Base-by-base conservation (phyloP, 179 eudicot genomes). In the Vitellaria paradoxa region DNA sequence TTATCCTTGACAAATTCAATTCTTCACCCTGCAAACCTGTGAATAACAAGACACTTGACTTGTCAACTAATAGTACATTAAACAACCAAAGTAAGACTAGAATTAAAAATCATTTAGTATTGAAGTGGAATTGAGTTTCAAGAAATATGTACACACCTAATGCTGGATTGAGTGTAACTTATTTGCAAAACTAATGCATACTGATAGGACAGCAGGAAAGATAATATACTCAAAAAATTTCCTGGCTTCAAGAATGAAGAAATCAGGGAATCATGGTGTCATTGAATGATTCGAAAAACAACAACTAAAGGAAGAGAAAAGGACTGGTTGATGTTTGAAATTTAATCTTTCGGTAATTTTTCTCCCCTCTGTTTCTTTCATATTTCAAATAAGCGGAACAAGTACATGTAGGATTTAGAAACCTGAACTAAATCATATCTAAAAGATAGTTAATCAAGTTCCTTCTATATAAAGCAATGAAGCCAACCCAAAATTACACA, bases 1-100 rank as follows among this genome's bases (percentile, higher is more conserved):
- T 75, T 21, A 81, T 62, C 68, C 80, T 83, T 23, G 85, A 75
- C 11, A 64, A 52, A 68, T 62, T 71, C 8, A 65, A 76, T 9
- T 68, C 79, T 64, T 56, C 56, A 47, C 77, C 11, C 21, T 65
- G 71, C 10, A 67, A 30, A 74, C 78, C 73, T 72, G 67, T 23
- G 72, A 77, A 73, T 15, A 20, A 18, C 23, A 10, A 52, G 20
- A 50, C 9, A 23, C 45, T 53, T 23, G 37, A 4, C 56, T 42
- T 45, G 12, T 15, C 30, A 45, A n/a, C 45, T 73, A 30, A 20
- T 40, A 21, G 47, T 63, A n/a, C 14, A 45, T 26, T 37, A 53
- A 55, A 55, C 40, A 10, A 72, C 42, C 14, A 42, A 61, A 37
- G 57, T 45, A 61, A 2, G 37, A 11, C 9, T 57, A 18, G 24